Conservation (phyloP, 1,284 basidiomycete species). For the Tranzscheliella williamsii region DNA sequence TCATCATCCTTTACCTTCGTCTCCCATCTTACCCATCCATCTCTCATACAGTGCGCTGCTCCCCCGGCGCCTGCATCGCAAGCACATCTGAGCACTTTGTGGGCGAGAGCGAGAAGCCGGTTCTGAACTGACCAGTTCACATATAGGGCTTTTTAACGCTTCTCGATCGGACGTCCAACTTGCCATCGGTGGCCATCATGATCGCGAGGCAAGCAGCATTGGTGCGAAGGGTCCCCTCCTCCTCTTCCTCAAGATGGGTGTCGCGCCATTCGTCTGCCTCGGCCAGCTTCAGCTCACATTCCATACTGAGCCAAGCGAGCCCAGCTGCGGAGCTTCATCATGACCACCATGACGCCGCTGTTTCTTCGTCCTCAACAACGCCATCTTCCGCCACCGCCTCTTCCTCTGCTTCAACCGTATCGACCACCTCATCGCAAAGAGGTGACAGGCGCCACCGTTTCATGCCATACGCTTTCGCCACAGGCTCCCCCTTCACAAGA, state of each 20-base stretch:
- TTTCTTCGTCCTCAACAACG: conserved; percentile 12
- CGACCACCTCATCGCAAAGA: conserved; percentile 4
- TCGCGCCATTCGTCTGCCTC: neutral
- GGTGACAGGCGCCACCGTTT: conserved; percentile 14
- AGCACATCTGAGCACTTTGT: no score
- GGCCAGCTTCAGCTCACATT: conserved; percentile 19
- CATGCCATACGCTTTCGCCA: conserved; percentile 27
- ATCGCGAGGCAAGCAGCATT: neutral
- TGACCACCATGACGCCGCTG: conserved; percentile 22
- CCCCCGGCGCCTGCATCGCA: no score
- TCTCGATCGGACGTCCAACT: neutral
- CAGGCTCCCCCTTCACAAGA: conserved; percentile 27
- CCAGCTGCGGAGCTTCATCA: conserved; percentile 22
- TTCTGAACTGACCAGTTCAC: no score
- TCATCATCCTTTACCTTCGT: no score
- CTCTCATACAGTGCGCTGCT: no score
- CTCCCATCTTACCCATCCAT: no score
- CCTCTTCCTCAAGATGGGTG: neutral
- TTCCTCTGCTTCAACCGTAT: conserved; percentile 1
- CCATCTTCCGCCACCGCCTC: conserved; percentile 8
- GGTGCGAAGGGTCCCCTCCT: neutral
- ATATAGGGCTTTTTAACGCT: no score
- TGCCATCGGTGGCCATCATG: neutral
- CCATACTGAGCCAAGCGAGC: conserved; percentile 19
- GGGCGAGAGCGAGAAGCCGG: no score